A percentile compares a stretch with the other conserved stretches of the same genome.
These are phyloP conservation scores for Veloboletus limbatus DNA, from an alignment of 1,284 basidiomycete genomes.

Conservation along the genomic window DNA sequence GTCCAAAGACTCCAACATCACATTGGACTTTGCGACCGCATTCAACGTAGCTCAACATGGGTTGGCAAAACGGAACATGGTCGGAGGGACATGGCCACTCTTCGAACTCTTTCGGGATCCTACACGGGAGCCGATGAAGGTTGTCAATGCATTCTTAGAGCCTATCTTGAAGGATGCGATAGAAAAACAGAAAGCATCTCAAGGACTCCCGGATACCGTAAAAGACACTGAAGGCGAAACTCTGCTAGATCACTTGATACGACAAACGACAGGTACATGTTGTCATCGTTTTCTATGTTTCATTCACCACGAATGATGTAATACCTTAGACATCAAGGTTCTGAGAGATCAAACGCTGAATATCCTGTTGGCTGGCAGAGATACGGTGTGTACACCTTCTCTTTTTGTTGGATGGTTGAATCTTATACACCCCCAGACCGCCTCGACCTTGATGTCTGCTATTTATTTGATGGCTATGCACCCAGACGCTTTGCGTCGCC, in stretches of 20 bases:
- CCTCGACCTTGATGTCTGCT: constrained; percentile 49
- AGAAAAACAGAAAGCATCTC: constrained; percentile 28
- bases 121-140: constrained; percentile 36
- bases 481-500: constrained; percentile 41
- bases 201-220: constrained; percentile 12
- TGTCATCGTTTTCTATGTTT: not conserved
- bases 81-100: constrained; percentile 42
- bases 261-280: constrained; percentile 45
- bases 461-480: constrained; percentile 55
- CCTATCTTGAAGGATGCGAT: constrained; percentile 33
- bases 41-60: constrained; percentile 34
- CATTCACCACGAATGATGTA: constrained; percentile 36
- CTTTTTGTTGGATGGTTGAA: constrained; percentile 8
- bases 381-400: constrained; percentile 33
- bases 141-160: constrained; percentile 39
- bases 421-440: constrained; percentile 40
- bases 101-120: constrained; percentile 38
- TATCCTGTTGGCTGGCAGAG: constrained; percentile 44
- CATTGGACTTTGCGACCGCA: constrained; percentile 36
- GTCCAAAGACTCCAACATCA: constrained; percentile 8
- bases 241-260: constrained; percentile 50
- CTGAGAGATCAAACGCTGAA: constrained; percentile 42
- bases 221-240: constrained; percentile 39
- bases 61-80: constrained; percentile 30
- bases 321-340: constrained; percentile 30